Evolutionary conservation across 371 early-diverging fungal genomes (phyloP).

Genomic region (Rhizopus arrhizus): DNA sequence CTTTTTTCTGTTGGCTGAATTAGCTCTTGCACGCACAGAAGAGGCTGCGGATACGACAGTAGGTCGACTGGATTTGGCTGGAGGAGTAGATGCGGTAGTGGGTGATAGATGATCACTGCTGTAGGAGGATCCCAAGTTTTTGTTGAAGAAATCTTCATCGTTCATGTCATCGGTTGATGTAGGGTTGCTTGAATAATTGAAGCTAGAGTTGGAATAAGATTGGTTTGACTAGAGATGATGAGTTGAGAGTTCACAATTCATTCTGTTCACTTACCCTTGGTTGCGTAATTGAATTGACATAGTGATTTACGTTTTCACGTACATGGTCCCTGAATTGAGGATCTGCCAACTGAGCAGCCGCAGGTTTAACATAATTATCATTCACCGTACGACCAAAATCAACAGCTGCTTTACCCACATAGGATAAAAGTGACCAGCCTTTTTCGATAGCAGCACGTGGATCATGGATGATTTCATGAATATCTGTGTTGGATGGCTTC

Average conservation of each 20-base stretch:
- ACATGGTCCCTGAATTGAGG: conserved; percentile 81
- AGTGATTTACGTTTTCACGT: conserved; percentile 65
- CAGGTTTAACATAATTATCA: conserved; percentile 84
- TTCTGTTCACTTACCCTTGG: conserved; percentile 74
- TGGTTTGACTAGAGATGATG: conserved; percentile 2
- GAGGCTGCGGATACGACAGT: not conserved
- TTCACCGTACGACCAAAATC: conserved; percentile 81
- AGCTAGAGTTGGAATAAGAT: conserved; percentile 19
- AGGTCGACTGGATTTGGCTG: conserved; percentile 18
- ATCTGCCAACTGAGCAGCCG: conserved; percentile 83
- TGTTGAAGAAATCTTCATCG: conserved; percentile 53
- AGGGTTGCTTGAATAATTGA: not conserved
- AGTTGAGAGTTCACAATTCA: too few relatives aligned
- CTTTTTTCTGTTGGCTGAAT: conserved; percentile 41
- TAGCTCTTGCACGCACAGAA: conserved; percentile 33
- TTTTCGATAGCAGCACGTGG: conserved; percentile 81
- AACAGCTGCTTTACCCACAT: conserved; percentile 57
- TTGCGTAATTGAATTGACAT: conserved; percentile 46
- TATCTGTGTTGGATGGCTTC: conserved; percentile 32
- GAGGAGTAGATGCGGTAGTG: conserved; percentile 41
- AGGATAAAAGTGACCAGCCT: conserved; percentile 80
- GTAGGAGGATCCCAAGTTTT: conserved; percentile 40
- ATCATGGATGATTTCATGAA: conserved; percentile 79
- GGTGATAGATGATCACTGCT: conserved; percentile 22
- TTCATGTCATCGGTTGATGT: conserved; percentile 30